phyloP scores from a whole-genome alignment of 2,329 filamentous ascomycete genomes.

The Monosporascus sp. region DNA sequence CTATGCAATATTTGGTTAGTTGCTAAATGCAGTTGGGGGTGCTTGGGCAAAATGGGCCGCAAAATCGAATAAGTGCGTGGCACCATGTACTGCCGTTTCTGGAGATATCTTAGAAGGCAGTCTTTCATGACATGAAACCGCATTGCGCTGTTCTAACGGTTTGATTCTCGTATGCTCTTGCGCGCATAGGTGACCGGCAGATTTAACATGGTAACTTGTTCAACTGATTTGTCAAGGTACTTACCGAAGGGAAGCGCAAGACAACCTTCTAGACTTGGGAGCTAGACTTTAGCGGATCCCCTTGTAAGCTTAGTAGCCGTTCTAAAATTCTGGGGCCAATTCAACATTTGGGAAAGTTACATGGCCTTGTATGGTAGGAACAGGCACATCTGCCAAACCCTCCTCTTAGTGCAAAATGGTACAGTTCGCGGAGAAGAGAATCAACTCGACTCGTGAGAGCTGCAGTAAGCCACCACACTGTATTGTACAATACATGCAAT shows the following conservation, averaged over 20 bases:
- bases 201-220: too few relatives aligned
- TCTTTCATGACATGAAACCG: too few relatives aligned
- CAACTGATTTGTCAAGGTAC: too few relatives aligned
- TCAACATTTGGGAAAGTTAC: constrained; percentile 30
- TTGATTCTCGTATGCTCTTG: too few relatives aligned
- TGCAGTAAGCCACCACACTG: too few relatives aligned
- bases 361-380: constrained; percentile 1
- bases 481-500: too few relatives aligned
- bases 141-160: too few relatives aligned
- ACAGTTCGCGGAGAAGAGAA: too few relatives aligned
- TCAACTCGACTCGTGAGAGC: too few relatives aligned
- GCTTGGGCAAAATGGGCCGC: background rate
- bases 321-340: constrained; percentile 13
- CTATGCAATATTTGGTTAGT: background rate
- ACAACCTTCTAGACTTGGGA: background rate
- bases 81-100: background rate
- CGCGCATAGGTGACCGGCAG: too few relatives aligned
- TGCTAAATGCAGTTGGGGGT: background rate
- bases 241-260: background rate
- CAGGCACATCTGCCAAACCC: background rate
- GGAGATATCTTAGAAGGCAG: background rate
- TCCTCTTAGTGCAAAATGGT: background rate
- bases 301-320: background rate
- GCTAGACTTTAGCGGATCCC: background rate
- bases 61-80: background rate